Base-by-base conservation (phyloP, 345 rosid genomes). In the Balakata baccata region DNA sequence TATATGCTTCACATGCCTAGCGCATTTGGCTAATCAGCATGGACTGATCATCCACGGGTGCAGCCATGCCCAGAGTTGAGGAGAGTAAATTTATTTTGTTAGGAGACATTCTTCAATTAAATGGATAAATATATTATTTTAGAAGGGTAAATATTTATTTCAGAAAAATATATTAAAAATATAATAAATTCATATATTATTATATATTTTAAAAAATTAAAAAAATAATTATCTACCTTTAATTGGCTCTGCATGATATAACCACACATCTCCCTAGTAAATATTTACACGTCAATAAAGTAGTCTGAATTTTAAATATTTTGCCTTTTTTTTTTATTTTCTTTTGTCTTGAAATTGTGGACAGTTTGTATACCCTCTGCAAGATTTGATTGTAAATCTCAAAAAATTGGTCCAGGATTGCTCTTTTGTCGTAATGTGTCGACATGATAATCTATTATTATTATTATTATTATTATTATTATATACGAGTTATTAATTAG, bases 1-100 rank as follows among this genome's bases (percentile, higher is more conserved):
- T 94, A 38, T 94, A 38, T 92, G 97, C 77, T 94, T 94, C 83
- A 94, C 92, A 78, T 92, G 99, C 81, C 71, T 95, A 23, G 74
- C 92, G 67, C 99, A 95, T 78, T 84, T 95, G 78, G 99, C 99
- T 5, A 95, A 95, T 37, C 97, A 95, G 87, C 94, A 95, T 75
- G 91, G 89, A 22, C 78, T 95, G 76, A 72, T 83, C 76, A 86
- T 95, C 76, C 79, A 52, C 4, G 89, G 96, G 80, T 65, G 64
- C 78, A n/a, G n/a, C n/a, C n/a, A n/a, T n/a, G n/a, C n/a, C n/a
- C n/a, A n/a, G n/a, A n/a, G n/a, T n/a, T n/a, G n/a, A n/a, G n/a
- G n/a, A n/a, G n/a, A n/a, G n/a, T n/a, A n/a, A n/a, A n/a, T n/a
- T n/a, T n/a, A n/a, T n/a, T n/a, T n/a, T n/a, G n/a, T n/a, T n/a